Evolutionary conservation across 441 rosid species (phyloP).

Genomic region (Jatropha multifida): DNA sequence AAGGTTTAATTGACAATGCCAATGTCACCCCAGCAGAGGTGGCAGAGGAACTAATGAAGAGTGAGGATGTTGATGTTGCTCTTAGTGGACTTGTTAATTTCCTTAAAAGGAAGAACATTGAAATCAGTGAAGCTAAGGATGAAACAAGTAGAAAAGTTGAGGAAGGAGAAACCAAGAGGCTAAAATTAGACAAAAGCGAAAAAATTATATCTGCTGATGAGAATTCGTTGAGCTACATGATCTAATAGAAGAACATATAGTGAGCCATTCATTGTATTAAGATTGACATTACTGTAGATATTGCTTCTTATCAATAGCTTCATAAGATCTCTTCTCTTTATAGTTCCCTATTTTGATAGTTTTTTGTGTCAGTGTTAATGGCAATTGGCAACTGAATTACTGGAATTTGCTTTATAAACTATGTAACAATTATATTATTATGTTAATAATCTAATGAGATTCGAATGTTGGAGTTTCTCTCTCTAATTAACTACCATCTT

Average conservation of each 20-base stretch:
- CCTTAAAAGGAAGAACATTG: not conserved
- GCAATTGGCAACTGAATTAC: not conserved
- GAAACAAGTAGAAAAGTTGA: constrained; percentile 1
- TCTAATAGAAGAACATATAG: not conserved
- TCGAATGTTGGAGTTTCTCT: too few species aligned
- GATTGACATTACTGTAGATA: not conserved
- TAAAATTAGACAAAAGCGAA: not conserved
- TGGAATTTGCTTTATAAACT: not conserved
- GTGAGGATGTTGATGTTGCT: not conserved
- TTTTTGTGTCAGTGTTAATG: not conserved
- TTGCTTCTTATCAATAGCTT: not conserved
- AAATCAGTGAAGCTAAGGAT: not conserved
- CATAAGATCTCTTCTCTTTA: not conserved
- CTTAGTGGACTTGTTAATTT: not conserved
- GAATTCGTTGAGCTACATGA: not conserved
- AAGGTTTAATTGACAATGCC: not conserved
- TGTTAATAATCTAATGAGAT: too few species aligned
- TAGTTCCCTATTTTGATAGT: not conserved
- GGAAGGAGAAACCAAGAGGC: not conserved
- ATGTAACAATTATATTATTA: too few species aligned
- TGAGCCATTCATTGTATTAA: not conserved
- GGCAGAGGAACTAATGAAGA: constrained; percentile 1
- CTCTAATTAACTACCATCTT: too few species aligned
- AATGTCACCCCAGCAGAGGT: not conserved
- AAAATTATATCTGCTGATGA: not conserved